These are phyloP conservation scores for Oryza australiensis DNA, from an alignment of 176 grass and related monocot species.

Conservation along the genomic window DNA sequence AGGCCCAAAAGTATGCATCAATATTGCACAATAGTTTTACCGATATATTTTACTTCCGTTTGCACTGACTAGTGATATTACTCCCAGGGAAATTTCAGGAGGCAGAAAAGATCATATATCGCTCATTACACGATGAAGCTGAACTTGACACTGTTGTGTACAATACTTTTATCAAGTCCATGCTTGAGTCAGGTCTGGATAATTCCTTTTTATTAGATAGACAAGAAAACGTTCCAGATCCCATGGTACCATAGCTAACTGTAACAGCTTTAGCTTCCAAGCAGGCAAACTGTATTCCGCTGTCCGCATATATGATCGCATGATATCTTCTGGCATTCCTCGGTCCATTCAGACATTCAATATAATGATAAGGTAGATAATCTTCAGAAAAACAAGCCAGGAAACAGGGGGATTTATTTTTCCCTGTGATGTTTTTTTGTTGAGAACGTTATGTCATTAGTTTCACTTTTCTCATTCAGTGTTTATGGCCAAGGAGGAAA, in stretches of 20 bases:
- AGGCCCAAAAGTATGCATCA: neutral
- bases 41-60: neutral
- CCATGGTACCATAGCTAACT: slow-evolving; percentile 1
- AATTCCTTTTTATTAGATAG: slow-evolving; percentile 30
- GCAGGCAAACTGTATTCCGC: slow-evolving; percentile 84
- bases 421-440: neutral
- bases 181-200: slow-evolving; percentile 84
- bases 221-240: slow-evolving; percentile 9
- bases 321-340: slow-evolving; percentile 67
- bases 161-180: slow-evolving; percentile 89
- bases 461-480: slow-evolving; percentile 55
- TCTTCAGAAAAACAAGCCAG: neutral
- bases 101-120: slow-evolving; percentile 67
- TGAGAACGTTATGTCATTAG: slow-evolving; percentile 11
- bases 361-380: slow-evolving; percentile 89
- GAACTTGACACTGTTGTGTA: slow-evolving; percentile 80
- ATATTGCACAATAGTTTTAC: too few relatives aligned
- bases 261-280: slow-evolving; percentile 43
- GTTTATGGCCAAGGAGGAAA: slow-evolving; percentile 90
- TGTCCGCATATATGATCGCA: slow-evolving; percentile 68
- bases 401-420: neutral
- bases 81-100: slow-evolving; percentile 67
- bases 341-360: slow-evolving; percentile 78
- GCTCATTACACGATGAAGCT: slow-evolving; percentile 56
- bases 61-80: slow-evolving; percentile 7